phyloP scores from a whole-genome alignment of 768 basidiomycete genomes.

The Cystofilobasidium capitatum region DNA sequence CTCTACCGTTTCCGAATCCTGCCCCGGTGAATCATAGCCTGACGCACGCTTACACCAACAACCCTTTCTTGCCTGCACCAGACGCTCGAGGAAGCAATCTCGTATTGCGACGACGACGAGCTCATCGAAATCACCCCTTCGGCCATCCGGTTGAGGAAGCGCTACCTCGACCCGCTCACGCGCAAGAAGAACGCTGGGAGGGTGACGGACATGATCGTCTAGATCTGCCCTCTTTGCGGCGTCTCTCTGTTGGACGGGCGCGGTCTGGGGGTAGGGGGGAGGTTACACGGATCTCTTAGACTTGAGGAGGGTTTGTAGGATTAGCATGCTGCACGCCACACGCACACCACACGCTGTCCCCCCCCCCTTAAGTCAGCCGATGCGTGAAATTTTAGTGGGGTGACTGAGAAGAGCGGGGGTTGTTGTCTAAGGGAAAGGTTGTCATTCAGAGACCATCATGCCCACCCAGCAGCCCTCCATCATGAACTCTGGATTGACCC shows the following conservation, averaged over 20 bases:
- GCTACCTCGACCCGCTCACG: background rate
- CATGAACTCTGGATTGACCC: constrained; percentile 97
- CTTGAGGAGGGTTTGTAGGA: too few relatives aligned
- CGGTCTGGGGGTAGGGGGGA: too few relatives aligned
- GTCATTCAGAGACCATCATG: constrained; percentile 51
- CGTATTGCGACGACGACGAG: constrained; percentile 27
- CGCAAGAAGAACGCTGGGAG: constrained; percentile 6
- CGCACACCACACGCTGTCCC: too few relatives aligned
- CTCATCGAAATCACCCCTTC: constrained; percentile 27
- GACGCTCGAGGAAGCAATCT: constrained; percentile 25
- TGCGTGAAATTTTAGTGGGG: too few relatives aligned
- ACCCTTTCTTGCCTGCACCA: background rate
- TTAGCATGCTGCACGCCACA: too few relatives aligned
- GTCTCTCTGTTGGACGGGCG: too few relatives aligned
- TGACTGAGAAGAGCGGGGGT: too few relatives aligned
- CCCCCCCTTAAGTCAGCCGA: too few relatives aligned
- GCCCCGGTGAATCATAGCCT: background rate
- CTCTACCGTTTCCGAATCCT: background rate
- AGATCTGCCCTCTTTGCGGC: too few relatives aligned
- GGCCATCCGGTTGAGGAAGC: constrained; percentile 19
- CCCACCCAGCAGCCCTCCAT: constrained; percentile 86
- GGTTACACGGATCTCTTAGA: too few relatives aligned
- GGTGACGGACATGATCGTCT: background rate
- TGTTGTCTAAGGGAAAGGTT: background rate
- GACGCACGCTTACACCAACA: background rate